Evolutionary conservation across 345 rosid species (phyloP), one percentile per base, ranked within the genome.

Genomic region (Cochlearia excelsa): DNA sequence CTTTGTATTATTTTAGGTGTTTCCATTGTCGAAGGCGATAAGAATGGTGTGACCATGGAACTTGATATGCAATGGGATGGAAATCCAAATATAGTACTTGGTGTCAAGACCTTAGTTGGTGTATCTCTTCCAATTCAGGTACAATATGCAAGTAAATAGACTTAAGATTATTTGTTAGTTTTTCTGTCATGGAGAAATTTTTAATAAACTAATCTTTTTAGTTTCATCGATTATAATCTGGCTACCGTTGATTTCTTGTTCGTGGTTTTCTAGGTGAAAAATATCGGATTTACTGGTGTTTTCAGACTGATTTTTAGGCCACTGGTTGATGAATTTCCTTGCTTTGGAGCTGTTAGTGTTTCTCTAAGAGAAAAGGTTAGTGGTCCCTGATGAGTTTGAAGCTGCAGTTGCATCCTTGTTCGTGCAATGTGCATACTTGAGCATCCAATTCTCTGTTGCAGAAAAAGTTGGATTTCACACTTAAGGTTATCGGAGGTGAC

Each of bases 51-150:
- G 59, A 93, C 86, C n/a, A 81, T 89, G 91, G 99, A 93, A 75
- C 73, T 93, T 78, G 99, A 93, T 68, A 82, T 93, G 91, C 79
- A 86, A 34, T 93, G 99, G 99, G 99, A 93, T 81, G 99, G 90
- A 23, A 89, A 93, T 78, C 89, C 97, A 59, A 89, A 70, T 74
- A 85, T 93, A 62, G 68, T 86, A 49, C 87, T 89, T 42, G 94
- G 80, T 62, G 63, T 93, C 68, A 89, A 89, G 67, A 93, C 95
- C 42, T 72, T 83, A 74, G 79, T 93, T 71, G 99, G 99, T 27
- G 78, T 93, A 30, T 78, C 84, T 28, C 83, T 93, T 10, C 99
- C 97, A 10, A 79, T 93, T 50, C 96, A 93, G 95, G 99, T 86
- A 71, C 59, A 55, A 16, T 16, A 16, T 16, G 23, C 23, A 16